These are phyloP conservation scores for Apiotrichum sp. DNA, from an alignment of 1,284 basidiomycete species.

Conservation along the genomic window DNA sequence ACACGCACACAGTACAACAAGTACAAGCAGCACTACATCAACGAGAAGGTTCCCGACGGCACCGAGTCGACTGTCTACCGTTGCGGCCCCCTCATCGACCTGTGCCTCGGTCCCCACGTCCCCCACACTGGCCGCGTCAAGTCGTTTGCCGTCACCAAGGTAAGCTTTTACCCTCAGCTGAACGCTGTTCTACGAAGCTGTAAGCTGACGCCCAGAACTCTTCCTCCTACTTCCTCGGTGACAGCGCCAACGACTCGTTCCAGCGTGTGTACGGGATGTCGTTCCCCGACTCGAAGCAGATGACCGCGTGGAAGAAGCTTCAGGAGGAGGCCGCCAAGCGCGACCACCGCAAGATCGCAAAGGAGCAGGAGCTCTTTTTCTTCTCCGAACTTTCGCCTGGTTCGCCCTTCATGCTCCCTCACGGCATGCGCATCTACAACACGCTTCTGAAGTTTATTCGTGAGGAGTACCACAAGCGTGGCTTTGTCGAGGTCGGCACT, in stretches of 20 bases:
- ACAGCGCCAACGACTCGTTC: constrained; percentile 87
- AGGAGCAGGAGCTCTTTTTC: constrained; percentile 97
- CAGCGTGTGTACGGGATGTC: constrained; percentile 98
- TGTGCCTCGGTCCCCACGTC: constrained; percentile 95
- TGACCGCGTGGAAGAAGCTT: constrained; percentile 93
- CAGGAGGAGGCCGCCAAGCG: constrained; percentile 94
- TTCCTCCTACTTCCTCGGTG: constrained; percentile 96
- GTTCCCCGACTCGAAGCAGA: constrained; percentile 96
- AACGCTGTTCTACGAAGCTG: too few relatives aligned
- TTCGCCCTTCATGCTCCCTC: constrained; percentile 93
- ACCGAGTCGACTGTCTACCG: constrained; percentile 97
- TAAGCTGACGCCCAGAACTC: constrained; percentile 62
- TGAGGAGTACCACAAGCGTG: constrained; percentile 56
- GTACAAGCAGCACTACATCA: constrained; percentile 95
- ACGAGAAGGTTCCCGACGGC: constrained; percentile 92
- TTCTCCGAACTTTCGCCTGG: constrained; percentile 96
- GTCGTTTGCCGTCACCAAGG: constrained; percentile 90
- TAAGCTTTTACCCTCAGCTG: constrained; percentile 31
- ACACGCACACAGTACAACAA: constrained; percentile 79
- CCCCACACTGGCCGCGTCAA: constrained; percentile 98
- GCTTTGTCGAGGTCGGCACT: constrained; percentile 69
- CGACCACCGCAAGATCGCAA: constrained; percentile 93
- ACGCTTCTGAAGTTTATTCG: constrained; percentile 84
- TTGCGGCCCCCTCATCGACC: constrained; percentile 96
- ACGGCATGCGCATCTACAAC: constrained; percentile 97